These are phyloP conservation scores for Botryotinia calthae DNA, from an alignment of 2,329 filamentous ascomycete species.

Conservation along the genomic window DNA sequence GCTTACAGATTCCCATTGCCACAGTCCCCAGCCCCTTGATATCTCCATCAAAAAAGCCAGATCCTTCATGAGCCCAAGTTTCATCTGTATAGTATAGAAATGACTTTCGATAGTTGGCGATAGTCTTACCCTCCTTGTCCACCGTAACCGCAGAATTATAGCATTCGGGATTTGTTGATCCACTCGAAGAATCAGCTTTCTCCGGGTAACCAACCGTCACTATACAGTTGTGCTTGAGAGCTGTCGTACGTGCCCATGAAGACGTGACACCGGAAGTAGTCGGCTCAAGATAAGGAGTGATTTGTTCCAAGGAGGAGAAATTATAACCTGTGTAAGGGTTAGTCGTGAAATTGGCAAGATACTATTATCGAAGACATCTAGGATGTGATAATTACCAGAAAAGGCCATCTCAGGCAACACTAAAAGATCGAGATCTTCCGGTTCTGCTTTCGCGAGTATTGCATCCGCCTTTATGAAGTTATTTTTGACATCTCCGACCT, in stretches of 20 bases:
- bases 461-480: slow-evolving; percentile 68
- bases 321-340: slow-evolving; percentile 57
- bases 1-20: slow-evolving; percentile 59
- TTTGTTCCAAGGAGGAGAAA: slow-evolving; percentile 67
- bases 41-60: slow-evolving; percentile 49
- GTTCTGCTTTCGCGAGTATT: slow-evolving; percentile 54
- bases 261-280: slow-evolving; percentile 64
- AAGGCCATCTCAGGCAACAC: slow-evolving; percentile 77
- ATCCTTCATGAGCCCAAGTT: slow-evolving; percentile 58
- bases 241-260: slow-evolving; percentile 67
- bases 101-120: slow-evolving; percentile 60
- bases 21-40: slow-evolving; percentile 51
- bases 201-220: slow-evolving; percentile 77
- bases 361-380: background rate
- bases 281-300: slow-evolving; percentile 66
- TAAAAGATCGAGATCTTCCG: slow-evolving; percentile 63
- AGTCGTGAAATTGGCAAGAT: background rate
- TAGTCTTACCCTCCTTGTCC: slow-evolving; percentile 56
- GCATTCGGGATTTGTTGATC: slow-evolving; percentile 52
- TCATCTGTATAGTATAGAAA: slow-evolving; percentile 60
- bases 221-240: slow-evolving; percentile 63
- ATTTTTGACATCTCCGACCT: slow-evolving; percentile 66
- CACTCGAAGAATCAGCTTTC: slow-evolving; percentile 49
- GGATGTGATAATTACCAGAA: slow-evolving; percentile 49
- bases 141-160: slow-evolving; percentile 57